These are phyloP conservation scores for Mortierella sp. DNA, from an alignment of 371 early-diverging fungal genomes.

Conservation along the genomic window DNA sequence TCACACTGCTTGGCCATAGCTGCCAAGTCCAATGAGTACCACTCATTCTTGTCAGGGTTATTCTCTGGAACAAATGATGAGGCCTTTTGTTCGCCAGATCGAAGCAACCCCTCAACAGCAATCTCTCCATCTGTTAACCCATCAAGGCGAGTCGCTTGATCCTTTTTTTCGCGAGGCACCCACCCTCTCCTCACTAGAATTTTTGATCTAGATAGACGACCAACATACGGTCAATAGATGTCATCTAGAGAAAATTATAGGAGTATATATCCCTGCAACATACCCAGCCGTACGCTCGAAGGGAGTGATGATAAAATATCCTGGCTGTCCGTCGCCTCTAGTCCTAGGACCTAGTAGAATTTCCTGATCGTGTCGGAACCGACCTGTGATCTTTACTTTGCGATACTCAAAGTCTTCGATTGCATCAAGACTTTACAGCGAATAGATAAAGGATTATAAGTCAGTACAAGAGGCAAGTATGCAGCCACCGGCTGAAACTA, in stretches of 20 bases:
- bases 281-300: constrained; percentile 81
- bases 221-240: neutral
- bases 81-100: constrained; percentile 70
- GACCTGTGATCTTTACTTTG: constrained; percentile 76
- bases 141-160: constrained; percentile 67
- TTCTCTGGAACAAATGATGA: constrained; percentile 78
- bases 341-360: constrained; percentile 86
- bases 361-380: constrained; percentile 80
- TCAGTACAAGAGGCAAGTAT: neutral
- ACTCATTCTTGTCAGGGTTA: constrained; percentile 74
- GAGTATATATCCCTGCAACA: neutral
- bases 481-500: neutral
- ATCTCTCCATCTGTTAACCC: constrained; percentile 66
- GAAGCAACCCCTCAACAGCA: constrained; percentile 72
- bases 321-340: constrained; percentile 78
- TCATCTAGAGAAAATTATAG: neutral
- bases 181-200: constrained; percentile 92
- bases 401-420: constrained; percentile 80
- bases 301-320: constrained; percentile 90
- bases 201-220: constrained; percentile 52
- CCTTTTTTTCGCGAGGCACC: constrained; percentile 81
- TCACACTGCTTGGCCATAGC: constrained; percentile 77
- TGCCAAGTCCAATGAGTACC: constrained; percentile 87
- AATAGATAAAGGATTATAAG: neutral
- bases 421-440: constrained; percentile 56